A percentile compares a stretch with the other conserved stretches of the same genome.
phyloP scores from a whole-genome alignment of 2,329 filamentous ascomycete species.

The Paraphoma sp. region DNA sequence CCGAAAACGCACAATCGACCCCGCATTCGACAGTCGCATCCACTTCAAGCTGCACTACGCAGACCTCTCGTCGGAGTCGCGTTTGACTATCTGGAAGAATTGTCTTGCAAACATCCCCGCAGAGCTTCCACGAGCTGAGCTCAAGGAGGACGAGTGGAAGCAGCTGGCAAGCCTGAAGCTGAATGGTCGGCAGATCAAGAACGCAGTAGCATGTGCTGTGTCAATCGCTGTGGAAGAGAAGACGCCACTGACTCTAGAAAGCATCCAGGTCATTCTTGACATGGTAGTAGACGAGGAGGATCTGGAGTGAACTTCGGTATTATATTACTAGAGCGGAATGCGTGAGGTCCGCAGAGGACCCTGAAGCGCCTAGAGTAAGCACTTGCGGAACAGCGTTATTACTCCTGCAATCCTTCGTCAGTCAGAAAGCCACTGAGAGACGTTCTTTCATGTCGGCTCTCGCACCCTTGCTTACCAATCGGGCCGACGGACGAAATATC shows the following conservation, averaged over 20 bases:
- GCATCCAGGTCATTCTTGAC: conserved; percentile 10
- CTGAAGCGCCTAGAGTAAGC: neutral
- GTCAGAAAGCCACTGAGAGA: no score
- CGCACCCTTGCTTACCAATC: no score
- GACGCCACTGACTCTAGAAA: conserved; percentile 10
- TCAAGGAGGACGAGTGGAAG: conserved; percentile 38
- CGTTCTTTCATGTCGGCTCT: no score
- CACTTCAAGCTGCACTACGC: conserved; percentile 53
- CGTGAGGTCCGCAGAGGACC: neutral
- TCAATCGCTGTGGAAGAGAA: conserved; percentile 14
- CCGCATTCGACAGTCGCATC: conserved; percentile 56
- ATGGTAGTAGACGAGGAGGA: conserved; percentile 10
- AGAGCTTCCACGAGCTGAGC: conserved; percentile 16
- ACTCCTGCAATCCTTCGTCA: no score
- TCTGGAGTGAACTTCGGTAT: neutral
- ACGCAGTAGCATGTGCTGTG: conserved; percentile 31
- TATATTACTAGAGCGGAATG: neutral
- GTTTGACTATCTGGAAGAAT: conserved; percentile 53
- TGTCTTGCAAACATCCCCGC: conserved; percentile 12
- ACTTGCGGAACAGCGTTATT: neutral
- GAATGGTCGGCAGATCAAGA: conserved; percentile 54
- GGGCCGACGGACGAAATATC: neutral
- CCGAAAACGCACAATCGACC: conserved; percentile 57
- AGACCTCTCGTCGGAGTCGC: conserved; percentile 45
- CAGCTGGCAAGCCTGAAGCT: conserved; percentile 37